Evolutionary conservation across 163 green algal genomes (phyloP).

Genomic region (Coccomyxa subellipsoidea): DNA sequence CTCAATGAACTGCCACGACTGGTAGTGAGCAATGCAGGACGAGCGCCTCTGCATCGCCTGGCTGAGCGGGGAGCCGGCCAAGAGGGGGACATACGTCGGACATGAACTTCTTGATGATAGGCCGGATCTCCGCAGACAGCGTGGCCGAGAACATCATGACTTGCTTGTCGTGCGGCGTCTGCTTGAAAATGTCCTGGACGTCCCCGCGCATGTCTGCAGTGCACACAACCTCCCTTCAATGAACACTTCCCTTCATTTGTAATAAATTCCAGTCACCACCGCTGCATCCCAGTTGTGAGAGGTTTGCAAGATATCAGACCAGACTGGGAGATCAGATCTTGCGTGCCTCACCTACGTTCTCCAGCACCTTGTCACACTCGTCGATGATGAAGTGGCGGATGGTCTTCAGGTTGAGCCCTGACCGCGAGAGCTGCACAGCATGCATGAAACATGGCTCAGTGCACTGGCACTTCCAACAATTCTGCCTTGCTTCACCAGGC

Average conservation of each 20-base stretch:
- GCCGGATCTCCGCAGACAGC: slow-evolving; percentile 86
- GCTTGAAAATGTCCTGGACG: slow-evolving; percentile 96
- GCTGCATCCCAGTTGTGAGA: no score
- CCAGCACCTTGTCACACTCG: slow-evolving; percentile 99
- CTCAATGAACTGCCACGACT: neutral
- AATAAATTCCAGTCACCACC: no score
- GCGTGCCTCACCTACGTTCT: slow-evolving; percentile 66
- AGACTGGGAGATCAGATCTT: neutral
- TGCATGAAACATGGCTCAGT: neutral
- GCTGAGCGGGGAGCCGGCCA: slow-evolving; percentile 5
- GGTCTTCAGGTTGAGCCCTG: slow-evolving; percentile 82
- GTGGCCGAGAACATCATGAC: slow-evolving; percentile 99
- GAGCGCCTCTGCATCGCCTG: slow-evolving; percentile 1
- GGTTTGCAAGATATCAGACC: neutral
- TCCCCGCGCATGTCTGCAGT: slow-evolving; percentile 96
- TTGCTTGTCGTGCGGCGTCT: slow-evolving; percentile 98
- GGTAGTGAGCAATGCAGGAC: neutral
- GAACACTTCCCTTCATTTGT: no score
- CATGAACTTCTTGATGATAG: slow-evolving; percentile 99
- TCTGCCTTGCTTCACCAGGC: no score
- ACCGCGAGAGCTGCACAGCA: slow-evolving; percentile 68
- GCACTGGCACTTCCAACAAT: neutral
- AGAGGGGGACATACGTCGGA: slow-evolving; percentile 65
- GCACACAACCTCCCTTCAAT: slow-evolving; percentile 12
- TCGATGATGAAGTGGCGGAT: slow-evolving; percentile 97